A percentile compares a stretch with the other conserved stretches of the same genome.
These are phyloP conservation scores for Cadophora gregata DNA, from an alignment of 2,329 filamentous ascomycete genomes.

Conservation along the genomic window DNA sequence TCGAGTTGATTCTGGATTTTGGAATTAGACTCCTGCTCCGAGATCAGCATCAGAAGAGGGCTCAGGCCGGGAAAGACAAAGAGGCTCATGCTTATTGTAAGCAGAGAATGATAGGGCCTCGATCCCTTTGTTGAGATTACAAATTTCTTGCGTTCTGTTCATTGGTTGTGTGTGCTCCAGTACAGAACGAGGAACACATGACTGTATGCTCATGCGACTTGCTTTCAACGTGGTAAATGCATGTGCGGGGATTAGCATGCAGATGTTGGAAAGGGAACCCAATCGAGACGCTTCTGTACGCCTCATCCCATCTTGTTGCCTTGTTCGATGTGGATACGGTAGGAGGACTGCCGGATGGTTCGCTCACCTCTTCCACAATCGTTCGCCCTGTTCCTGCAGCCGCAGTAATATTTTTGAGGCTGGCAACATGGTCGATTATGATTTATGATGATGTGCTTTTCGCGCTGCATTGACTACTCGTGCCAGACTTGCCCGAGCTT, in stretches of 20 bases:
- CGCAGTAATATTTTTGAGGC: background rate
- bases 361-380: background rate
- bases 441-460: constrained; percentile 15
- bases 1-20: constrained; percentile 1
- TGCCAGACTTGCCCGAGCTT: background rate
- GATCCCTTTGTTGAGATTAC: constrained; percentile 19
- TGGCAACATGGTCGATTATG: constrained; percentile 8
- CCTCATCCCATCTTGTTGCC: constrained; percentile 29
- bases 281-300: constrained; percentile 29
- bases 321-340: background rate
- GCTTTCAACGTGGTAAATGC: constrained; percentile 33
- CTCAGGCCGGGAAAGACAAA: background rate
- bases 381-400: constrained; percentile 10
- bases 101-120: constrained; percentile 19
- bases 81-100: background rate
- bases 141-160: background rate
- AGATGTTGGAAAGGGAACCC: constrained; percentile 30
- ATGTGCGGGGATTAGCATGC: constrained; percentile 33
- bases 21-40: background rate
- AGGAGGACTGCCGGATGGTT: constrained; percentile 9
- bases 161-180: background rate
- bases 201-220: constrained; percentile 35
- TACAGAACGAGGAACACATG: constrained; percentile 30
- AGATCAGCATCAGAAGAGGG: background rate
- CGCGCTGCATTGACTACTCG: constrained; percentile 16